phyloP scores from a whole-genome alignment of 2,329 filamentous ascomycete genomes.

The Aphanocladium album region DNA sequence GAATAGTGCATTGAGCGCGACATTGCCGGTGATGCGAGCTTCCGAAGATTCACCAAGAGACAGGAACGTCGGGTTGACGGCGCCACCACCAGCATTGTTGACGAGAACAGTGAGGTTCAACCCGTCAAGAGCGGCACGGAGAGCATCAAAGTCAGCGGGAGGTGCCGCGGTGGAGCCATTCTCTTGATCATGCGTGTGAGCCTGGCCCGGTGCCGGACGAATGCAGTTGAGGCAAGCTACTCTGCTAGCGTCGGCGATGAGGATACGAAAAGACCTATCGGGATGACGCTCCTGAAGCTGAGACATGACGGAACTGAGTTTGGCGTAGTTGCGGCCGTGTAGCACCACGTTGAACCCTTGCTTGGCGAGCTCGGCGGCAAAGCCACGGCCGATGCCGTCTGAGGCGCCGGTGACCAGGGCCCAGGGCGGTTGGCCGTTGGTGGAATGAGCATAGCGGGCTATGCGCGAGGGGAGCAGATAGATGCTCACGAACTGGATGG shows the following conservation, averaged over 20 bases:
- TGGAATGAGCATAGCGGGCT: constrained; percentile 13
- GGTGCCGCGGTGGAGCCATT: neutral
- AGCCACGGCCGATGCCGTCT: constrained; percentile 30
- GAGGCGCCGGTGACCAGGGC: constrained; percentile 31
- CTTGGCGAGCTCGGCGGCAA: constrained; percentile 26
- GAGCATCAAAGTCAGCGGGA: constrained; percentile 6
- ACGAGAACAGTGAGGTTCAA: constrained; percentile 20
- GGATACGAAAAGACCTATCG: constrained; percentile 22
- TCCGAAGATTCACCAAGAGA: constrained; percentile 31
- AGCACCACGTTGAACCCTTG: constrained; percentile 32
- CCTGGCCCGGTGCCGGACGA: neutral
- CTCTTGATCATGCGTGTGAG: neutral
- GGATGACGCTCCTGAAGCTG: constrained; percentile 20
- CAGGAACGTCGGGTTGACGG: constrained; percentile 26
- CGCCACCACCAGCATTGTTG: constrained; percentile 27
- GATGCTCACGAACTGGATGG: constrained; percentile 14
- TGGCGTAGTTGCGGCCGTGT: constrained; percentile 26
- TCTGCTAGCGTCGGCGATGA: constrained; percentile 25
- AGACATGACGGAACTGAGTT: constrained; percentile 23
- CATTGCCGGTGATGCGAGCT: constrained; percentile 32
- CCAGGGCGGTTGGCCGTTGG: constrained; percentile 19
- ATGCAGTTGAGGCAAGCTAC: constrained; percentile 13
- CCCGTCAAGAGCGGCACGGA: constrained; percentile 9
- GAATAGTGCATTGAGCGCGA: constrained; percentile 47
- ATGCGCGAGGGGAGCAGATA: constrained; percentile 18